Evolutionary conservation across 371 early-diverging fungal genomes (phyloP).

Genomic region (Batrachochytrium dendrobatidis): DNA sequence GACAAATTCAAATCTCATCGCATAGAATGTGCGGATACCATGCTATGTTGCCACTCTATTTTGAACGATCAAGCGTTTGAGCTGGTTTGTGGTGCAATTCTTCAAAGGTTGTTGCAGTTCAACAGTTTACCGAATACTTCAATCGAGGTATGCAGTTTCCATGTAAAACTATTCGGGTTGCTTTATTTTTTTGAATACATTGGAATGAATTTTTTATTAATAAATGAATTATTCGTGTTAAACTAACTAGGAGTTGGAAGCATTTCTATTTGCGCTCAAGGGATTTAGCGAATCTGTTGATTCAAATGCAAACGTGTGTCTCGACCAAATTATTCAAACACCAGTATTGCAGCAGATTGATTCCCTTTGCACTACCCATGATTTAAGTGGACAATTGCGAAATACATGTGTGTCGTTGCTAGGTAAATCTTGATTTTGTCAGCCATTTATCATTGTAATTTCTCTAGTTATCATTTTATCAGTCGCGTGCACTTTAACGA

Average conservation of each 20-base stretch:
- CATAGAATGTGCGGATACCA: background rate
- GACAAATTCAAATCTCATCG: background rate
- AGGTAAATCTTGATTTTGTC: too few species aligned
- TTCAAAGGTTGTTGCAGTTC: too few species aligned
- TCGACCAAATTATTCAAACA: background rate
- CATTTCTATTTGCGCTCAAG: background rate
- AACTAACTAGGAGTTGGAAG: background rate
- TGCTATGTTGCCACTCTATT: background rate
- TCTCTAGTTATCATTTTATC: too few species aligned
- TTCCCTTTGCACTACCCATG: background rate
- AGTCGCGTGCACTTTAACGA: too few species aligned
- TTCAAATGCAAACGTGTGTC: background rate
- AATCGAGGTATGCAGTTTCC: too few species aligned
- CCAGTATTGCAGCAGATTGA: background rate
- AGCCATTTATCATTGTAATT: background rate
- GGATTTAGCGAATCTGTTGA: background rate
- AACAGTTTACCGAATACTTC: too few species aligned
- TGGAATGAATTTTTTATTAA: too few species aligned
- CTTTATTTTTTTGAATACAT: too few species aligned
- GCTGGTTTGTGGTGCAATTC: background rate
- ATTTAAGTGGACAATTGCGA: background rate
- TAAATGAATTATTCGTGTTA: too few species aligned
- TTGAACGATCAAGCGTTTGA: background rate
- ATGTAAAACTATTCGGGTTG: too few species aligned
- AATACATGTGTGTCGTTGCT: background rate